Evolutionary conservation across 2,329 filamentous ascomycete genomes (phyloP), one percentile per base, ranked within the genome.

Genomic region (Pseudogymnoascus sp.): DNA sequence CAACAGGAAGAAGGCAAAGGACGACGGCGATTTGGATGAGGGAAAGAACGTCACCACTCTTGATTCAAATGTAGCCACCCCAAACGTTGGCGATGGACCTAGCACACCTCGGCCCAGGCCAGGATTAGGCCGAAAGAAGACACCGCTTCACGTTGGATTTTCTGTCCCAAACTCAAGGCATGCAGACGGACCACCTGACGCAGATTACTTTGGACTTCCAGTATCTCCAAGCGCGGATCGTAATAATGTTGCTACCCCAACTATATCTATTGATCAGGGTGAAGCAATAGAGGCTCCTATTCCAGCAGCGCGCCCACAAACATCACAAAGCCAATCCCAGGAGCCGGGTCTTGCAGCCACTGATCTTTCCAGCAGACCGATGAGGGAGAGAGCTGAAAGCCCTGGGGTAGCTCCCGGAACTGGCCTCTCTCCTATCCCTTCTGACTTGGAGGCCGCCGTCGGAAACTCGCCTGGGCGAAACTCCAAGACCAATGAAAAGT

Each of bases 1-100:
- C 4, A 30, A 59, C 41, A 12, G 22, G 14, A 53, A 61, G 37
- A 57, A 63, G 11, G 9, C n/a, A 53, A 53, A 53, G 47, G 11
- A 9, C 33, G 47, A 53, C 18, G 47, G 28, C 25, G 47, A 22
- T 33, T 53, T 53, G 47, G 47, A 53, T 33, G 47, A 53, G 6
- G 47, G 25, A 2, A 53, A 53, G 25, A 15, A 53, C 15, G 5
- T 18, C 28, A 14, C 47, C 28, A 33, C 47, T 14, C 11, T 5
- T 2, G 9, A 20, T 7, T 18, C 47, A 33, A 14, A 33, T 20
- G 25, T 25, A 14, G n/a, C 47, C n/a, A 53, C 47, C 9, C 47
- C 47, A 6, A 33, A 18, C 9, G 47, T 14, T n/a, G 28, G n/a
- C 15, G 47, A 33, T 18, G 11, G n/a, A 9, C 28, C 47, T 33